These are phyloP conservation scores for Chlamydomonas schloesseri DNA, from an alignment of 139 green algal genomes.

Conservation along the genomic window DNA sequence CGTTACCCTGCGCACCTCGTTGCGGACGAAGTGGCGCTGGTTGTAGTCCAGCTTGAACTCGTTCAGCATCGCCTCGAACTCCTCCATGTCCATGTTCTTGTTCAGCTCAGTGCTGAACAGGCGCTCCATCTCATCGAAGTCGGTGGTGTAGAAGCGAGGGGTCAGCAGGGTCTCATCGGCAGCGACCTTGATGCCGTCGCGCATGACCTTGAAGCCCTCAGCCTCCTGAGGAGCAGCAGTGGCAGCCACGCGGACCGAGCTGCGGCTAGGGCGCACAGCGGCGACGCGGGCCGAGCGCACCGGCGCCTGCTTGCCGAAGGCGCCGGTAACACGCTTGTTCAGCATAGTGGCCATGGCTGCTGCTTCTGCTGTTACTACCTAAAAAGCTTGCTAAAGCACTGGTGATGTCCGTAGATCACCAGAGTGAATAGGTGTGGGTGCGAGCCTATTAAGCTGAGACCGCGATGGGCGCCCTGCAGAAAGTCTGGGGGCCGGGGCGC, in stretches of 20 bases:
- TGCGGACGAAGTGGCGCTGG: conserved; percentile 98
- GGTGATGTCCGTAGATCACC: no score
- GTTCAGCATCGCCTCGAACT: conserved; percentile 88
- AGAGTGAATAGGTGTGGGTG: no score
- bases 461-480: no score
- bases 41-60: conserved; percentile 99
- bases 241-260: conserved; percentile 19
- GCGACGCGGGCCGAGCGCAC: conserved; percentile 16
- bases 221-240: conserved; percentile 26
- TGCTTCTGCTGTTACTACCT: not conserved
- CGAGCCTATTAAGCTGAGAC: no score
- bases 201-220: conserved; percentile 65
- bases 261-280: not conserved
- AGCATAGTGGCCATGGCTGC: conserved; percentile 21
- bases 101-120: conserved; percentile 96
- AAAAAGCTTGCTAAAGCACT: no score
- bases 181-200: conserved; percentile 91
- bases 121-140: conserved; percentile 99
- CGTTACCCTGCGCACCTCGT: conserved; percentile 63
- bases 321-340: conserved; percentile 29
- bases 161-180: conserved; percentile 92
- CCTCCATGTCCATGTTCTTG: conserved; percentile 92
- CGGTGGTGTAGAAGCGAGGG: conserved; percentile 91
- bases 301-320: conserved; percentile 31
- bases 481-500: no score